Conservation (phyloP, 257 asterid genomes). For the Schizonepeta tenuifolia region DNA sequence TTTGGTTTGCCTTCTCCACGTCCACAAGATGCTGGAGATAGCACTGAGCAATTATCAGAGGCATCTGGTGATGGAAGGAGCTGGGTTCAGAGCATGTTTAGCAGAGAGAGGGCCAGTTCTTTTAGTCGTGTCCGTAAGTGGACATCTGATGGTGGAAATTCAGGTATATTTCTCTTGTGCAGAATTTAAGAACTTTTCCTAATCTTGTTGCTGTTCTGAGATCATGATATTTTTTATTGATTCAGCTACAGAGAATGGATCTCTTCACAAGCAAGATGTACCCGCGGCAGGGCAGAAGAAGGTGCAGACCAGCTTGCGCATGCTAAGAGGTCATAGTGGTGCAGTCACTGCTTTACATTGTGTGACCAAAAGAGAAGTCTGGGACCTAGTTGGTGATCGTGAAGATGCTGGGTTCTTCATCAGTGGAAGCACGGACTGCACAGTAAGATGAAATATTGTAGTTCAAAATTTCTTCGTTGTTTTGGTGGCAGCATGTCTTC, state of each 20-base stretch:
- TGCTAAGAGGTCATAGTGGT: conserved; percentile 89
- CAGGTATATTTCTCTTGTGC: conserved; percentile 36
- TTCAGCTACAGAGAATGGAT: conserved; percentile 67
- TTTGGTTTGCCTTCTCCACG: conserved; percentile 89
- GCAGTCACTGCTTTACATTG: conserved; percentile 93
- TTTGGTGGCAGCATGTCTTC: conserved; percentile 11
- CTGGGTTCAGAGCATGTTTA: conserved; percentile 99
- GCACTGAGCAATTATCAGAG: conserved; percentile 75
- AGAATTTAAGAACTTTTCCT: conserved; percentile 20
- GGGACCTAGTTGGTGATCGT: conserved; percentile 95
- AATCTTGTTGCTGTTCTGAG: conserved; percentile 31
- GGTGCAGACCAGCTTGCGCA: conserved; percentile 79
- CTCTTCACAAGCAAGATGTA: conserved; percentile 63
- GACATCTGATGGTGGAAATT: conserved; percentile 65
- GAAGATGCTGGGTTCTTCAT: conserved; percentile 95
- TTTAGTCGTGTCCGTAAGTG: conserved; percentile 68
- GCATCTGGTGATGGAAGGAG: conserved; percentile 92
- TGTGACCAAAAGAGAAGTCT: conserved; percentile 92
- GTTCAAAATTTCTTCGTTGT: background rate
- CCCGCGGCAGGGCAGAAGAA: conserved; percentile 82
- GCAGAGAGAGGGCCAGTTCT: conserved; percentile 82
- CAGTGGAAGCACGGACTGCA: conserved; percentile 97
- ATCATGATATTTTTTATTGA: conserved; percentile 30
- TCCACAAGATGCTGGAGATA: conserved; percentile 68
- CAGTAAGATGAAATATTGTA: conserved; percentile 50